These are phyloP conservation scores for Leptographium wingfieldii DNA, from an alignment of 2,329 filamentous ascomycete species.

Conservation along the genomic window DNA sequence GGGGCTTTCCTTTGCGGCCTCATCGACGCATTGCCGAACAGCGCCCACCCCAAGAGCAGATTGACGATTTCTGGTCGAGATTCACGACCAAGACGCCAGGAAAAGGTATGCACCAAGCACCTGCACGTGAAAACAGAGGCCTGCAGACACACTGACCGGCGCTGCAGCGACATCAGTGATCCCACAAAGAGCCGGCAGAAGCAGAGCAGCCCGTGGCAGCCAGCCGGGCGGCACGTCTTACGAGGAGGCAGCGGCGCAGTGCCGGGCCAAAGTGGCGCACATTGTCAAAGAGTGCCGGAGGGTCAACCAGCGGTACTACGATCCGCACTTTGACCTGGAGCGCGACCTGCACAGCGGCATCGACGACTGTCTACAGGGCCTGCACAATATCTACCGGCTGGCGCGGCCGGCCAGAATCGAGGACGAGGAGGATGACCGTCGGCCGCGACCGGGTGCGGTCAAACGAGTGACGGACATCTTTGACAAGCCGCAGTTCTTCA, in stretches of 20 bases:
- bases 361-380: constrained; percentile 33
- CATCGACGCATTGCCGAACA: not conserved
- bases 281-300: constrained; percentile 56
- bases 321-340: constrained; percentile 80
- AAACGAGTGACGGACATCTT: constrained; percentile 68
- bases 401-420: not conserved
- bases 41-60: constrained; percentile 37
- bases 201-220: constrained; percentile 41
- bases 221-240: constrained; percentile 51
- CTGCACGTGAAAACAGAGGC: not conserved
- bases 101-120: constrained; percentile 35
- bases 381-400: constrained; percentile 5
- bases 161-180: constrained; percentile 52
- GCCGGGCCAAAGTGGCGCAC: constrained; percentile 49
- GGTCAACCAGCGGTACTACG: constrained; percentile 74
- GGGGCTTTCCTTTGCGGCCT: not conserved
- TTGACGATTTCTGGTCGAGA: constrained; percentile 62
- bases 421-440: not conserved
- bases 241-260: constrained; percentile 57
- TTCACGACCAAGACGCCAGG: constrained; percentile 60
- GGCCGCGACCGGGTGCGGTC: constrained; percentile 37
- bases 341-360: constrained; percentile 52
- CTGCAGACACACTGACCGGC: not conserved
- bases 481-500: constrained; percentile 62
- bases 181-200: constrained; percentile 53